Evolutionary conservation across 345 rosid species (phyloP).

Genomic region (Eutrema yunnanense): DNA sequence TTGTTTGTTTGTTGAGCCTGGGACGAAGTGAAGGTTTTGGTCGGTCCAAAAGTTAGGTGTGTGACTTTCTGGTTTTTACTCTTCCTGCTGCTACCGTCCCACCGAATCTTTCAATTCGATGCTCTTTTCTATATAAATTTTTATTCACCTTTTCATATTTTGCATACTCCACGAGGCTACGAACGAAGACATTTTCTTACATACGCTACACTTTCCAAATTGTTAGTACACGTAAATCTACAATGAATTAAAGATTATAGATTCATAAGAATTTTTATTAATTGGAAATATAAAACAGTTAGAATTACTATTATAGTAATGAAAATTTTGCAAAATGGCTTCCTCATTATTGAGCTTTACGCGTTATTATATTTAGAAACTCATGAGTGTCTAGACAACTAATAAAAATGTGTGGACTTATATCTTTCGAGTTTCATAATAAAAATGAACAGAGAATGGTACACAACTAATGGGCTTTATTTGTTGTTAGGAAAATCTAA

Average conservation of each 20-base stretch:
- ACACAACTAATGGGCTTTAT: not conserved
- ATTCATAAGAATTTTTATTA: not conserved
- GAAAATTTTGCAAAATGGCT: no score
- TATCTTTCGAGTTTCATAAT: no score
- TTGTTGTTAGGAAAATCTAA: not conserved
- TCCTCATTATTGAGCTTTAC: no score
- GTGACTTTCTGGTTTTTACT: not conserved
- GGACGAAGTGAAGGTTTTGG: slow-evolving; percentile 23
- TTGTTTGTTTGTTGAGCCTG: slow-evolving; percentile 5
- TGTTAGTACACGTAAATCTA: not conserved
- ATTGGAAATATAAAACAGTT: no score
- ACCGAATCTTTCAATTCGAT: slow-evolving; percentile 2
- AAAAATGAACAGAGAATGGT: not conserved
- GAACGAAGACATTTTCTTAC: not conserved
- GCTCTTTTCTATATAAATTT: not conserved
- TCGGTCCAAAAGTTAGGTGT: slow-evolving; percentile 21
- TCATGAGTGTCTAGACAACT: not conserved
- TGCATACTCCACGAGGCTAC: not conserved
- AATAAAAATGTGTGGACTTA: not conserved
- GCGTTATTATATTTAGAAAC: not conserved
- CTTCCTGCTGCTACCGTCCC: not conserved
- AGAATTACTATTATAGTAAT: no score
- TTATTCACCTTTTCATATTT: not conserved
- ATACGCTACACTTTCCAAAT: not conserved
- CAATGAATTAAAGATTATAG: not conserved